Percentiles rank a stretch among this genome's conserved stretches.
Conservation (phyloP, 345 rosid species). For the Sisymbrium irio region DNA sequence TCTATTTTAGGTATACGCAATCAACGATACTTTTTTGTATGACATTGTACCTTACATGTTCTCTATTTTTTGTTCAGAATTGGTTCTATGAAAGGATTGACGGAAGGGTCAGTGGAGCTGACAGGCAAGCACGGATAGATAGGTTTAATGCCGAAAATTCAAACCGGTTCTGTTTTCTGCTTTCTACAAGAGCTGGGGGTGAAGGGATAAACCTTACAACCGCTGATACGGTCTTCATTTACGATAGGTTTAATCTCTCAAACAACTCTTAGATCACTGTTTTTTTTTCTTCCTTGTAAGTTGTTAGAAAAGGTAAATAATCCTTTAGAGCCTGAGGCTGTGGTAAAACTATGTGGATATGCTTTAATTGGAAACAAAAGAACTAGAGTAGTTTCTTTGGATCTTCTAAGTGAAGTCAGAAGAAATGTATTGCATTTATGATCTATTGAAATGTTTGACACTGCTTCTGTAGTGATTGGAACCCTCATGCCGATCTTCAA, state of each 20-base stretch:
- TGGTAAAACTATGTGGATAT: too few species aligned
- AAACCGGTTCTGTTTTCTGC: constrained; percentile 85
- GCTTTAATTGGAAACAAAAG: too few species aligned
- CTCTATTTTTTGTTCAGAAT: constrained; percentile 41
- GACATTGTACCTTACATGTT: background rate
- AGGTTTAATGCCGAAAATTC: constrained; percentile 79
- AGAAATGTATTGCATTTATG: background rate
- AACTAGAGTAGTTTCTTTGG: background rate
- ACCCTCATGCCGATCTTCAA: constrained; percentile 96
- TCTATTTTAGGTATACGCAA: background rate
- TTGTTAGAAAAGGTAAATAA: background rate
- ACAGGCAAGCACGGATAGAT: constrained; percentile 86
- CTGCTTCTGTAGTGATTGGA: constrained; percentile 75
- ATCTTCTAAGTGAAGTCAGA: background rate
- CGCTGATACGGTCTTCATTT: constrained; percentile 89
- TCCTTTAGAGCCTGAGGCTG: background rate
- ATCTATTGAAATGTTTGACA: background rate
- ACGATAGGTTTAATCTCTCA: constrained; percentile 59
- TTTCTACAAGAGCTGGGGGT: constrained; percentile 94
- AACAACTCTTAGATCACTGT: background rate
- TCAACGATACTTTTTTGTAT: background rate
- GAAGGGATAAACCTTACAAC: constrained; percentile 97
- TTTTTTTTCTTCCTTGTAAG: background rate
- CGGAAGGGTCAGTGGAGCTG: constrained; percentile 86
- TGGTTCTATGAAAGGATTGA: constrained; percentile 88